Base-by-base conservation (phyloP, 2,329 filamentous ascomycete genomes). In the Bipolaris gigantea region DNA sequence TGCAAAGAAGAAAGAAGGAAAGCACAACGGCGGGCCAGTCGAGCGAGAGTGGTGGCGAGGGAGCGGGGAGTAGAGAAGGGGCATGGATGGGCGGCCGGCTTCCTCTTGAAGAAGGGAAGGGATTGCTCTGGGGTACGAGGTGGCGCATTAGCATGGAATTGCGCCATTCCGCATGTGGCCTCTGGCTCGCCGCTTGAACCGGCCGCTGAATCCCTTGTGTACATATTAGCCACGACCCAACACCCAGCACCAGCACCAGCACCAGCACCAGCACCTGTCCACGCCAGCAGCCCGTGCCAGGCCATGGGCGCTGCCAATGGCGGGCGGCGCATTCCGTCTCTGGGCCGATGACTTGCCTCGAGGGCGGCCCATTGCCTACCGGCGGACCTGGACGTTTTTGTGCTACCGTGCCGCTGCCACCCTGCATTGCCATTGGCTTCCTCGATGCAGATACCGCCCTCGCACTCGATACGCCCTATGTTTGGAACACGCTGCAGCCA, bases 381-480 rank as follows among this genome's bases (percentile, higher is more conserved):
- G 16, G 10, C 18, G 27, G 8, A 30, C 18, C 10, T 36, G 27
- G 41, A 42, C 27, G 38, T 11, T 16, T 43, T 48, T 35, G 45
- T 48, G 40, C 48, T 46, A 23, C 42, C 13, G 27, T 42, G 46
- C 23, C 42, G 47, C 45, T 35, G 51, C 44, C 45, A 48, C 57
- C 52, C 50, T 55, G 57, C 51, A 46, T 55, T 30, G 21, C 55
- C 51, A 46, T 55, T 30, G 21, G 19, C 32, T 30, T 5, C 5
- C 10, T 39, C 23, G 7, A 15, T 10, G 27, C 10, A 30, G 27
- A 30, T 30, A 30, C 27, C 32, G 48, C 40, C n/a, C 4, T 44
- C 33, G 39, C 41, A 54, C 56, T 57, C 58, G 49, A 57, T 54
- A 60, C 30, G 16, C 18, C 34, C 48, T 52, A 52, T 52, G 15